Evolutionary conservation across 73 alveolate species (phyloP).

Genomic region (Durusdinium trenchii): DNA sequence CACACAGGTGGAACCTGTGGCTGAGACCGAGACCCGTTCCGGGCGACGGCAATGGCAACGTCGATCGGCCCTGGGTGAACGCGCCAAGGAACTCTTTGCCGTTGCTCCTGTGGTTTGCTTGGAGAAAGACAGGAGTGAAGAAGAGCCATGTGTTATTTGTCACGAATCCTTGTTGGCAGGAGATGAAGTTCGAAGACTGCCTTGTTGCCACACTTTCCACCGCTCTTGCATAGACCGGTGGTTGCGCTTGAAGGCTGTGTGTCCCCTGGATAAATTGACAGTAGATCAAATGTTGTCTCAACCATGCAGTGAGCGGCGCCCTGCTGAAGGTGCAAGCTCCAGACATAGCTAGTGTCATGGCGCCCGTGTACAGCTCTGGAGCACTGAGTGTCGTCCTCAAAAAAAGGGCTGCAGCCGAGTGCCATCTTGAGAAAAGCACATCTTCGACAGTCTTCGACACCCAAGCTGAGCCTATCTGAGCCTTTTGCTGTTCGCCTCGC

Average conservation of each 20-base stretch:
- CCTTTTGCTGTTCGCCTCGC: too few species aligned
- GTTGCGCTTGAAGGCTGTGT: conserved; percentile 74
- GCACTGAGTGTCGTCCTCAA: too few species aligned
- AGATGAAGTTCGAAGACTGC: conserved; percentile 57
- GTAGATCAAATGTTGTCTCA: conserved; percentile 7
- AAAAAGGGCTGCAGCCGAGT: too few species aligned
- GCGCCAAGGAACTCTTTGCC: conserved; percentile 73
- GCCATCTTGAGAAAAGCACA: too few species aligned
- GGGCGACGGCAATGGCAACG: conserved; percentile 78
- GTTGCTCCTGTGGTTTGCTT: conserved; percentile 51
- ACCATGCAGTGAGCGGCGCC: neutral
- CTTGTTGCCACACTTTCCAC: conserved; percentile 73
- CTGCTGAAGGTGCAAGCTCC: neutral
- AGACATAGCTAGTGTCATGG: too few species aligned
- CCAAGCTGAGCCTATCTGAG: too few species aligned
- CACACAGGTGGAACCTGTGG: neutral
- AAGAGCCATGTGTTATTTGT: conserved; percentile 81
- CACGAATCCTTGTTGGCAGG: conserved; percentile 52
- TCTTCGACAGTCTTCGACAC: too few species aligned
- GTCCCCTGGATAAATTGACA: conserved; percentile 47
- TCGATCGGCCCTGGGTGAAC: conserved; percentile 61
- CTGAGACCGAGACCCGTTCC: neutral
- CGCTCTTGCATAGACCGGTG: conserved; percentile 89
- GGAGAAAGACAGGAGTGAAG: conserved; percentile 8
- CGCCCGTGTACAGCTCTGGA: too few species aligned